A percentile compares a stretch with the other conserved stretches of the same genome.
Conservation (phyloP, 495 filamentous ascomycete genomes). For the Neurospora sp. region DNA sequence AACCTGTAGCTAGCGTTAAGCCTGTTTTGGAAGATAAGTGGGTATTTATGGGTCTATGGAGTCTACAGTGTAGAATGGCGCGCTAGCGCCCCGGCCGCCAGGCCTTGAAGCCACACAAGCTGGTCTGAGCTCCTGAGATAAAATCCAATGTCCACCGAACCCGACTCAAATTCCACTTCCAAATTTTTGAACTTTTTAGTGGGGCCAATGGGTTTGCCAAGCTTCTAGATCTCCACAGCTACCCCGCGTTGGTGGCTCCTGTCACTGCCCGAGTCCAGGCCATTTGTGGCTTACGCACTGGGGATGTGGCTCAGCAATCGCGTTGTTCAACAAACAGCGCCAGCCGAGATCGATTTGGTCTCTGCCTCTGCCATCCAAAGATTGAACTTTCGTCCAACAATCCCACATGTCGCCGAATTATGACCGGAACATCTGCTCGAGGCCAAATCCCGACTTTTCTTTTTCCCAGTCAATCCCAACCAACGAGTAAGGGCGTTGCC, state of each 20-base stretch:
- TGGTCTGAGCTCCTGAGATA: too few relatives aligned
- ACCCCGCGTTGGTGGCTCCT: neutral
- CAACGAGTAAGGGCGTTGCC: neutral
- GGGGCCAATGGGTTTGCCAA: slow-evolving; percentile 2
- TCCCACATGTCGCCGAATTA: neutral
- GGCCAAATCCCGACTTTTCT: neutral
- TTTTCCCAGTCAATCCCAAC: neutral
- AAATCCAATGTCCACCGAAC: neutral
- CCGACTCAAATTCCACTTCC: neutral
- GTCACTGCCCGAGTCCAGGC: neutral
- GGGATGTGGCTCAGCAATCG: neutral
- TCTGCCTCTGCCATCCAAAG: neutral
- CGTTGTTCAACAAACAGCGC: neutral
- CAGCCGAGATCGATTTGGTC: too few relatives aligned
- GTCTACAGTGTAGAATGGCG: too few relatives aligned
- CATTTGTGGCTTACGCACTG: neutral
- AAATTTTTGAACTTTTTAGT: slow-evolving; percentile 20
- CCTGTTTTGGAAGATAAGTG: too few relatives aligned
- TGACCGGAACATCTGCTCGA: neutral
- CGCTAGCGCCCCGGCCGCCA: too few relatives aligned
- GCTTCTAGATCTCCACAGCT: neutral
- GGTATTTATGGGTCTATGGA: too few relatives aligned
- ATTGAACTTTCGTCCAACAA: neutral
- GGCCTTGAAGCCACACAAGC: too few relatives aligned
- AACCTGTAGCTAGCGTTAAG: too few relatives aligned